Percentiles rank a stretch among this genome's conserved stretches.
These are phyloP conservation scores for Mycocentrospora acerina DNA, from an alignment of 2,329 filamentous ascomycete species.

Conservation along the genomic window DNA sequence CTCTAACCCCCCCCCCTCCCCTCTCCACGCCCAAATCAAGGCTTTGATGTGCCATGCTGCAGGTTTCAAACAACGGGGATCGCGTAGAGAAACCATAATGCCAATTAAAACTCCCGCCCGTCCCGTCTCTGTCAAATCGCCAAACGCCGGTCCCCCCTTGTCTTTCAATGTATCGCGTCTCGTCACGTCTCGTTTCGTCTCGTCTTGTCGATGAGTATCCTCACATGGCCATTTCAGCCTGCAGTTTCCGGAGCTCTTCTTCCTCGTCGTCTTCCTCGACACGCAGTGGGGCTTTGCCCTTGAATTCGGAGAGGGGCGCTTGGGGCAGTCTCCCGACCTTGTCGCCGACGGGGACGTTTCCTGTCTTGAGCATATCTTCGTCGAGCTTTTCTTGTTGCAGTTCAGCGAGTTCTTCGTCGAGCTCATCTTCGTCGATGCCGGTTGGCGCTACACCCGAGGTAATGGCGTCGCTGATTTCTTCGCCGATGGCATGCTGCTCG, in stretches of 20 bases:
- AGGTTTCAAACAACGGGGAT: no score
- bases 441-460: slow-evolving; percentile 66
- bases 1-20: no score
- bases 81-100: slow-evolving; percentile 7
- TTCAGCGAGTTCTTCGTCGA: slow-evolving; percentile 81
- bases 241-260: slow-evolving; percentile 86
- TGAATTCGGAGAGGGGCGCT: slow-evolving; percentile 66
- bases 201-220: neutral
- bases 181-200: slow-evolving; percentile 1
- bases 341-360: slow-evolving; percentile 78
- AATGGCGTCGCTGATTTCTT: slow-evolving; percentile 88
- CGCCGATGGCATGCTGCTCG: slow-evolving; percentile 88
- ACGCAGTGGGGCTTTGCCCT: slow-evolving; percentile 23
- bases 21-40: no score
- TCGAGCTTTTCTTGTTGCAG: slow-evolving; percentile 92
- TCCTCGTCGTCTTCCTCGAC: slow-evolving; percentile 89
- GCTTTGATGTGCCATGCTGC: no score
- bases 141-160: slow-evolving; percentile 17
- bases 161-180: slow-evolving; percentile 1
- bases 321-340: slow-evolving; percentile 75
- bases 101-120: no score
- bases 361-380: slow-evolving; percentile 89
- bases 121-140: slow-evolving; percentile 16
- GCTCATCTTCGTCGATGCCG: slow-evolving; percentile 80
- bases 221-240: slow-evolving; percentile 96